phyloP scores from a whole-genome alignment of 306 rosid genomes.

The Vicia sativa region DNA sequence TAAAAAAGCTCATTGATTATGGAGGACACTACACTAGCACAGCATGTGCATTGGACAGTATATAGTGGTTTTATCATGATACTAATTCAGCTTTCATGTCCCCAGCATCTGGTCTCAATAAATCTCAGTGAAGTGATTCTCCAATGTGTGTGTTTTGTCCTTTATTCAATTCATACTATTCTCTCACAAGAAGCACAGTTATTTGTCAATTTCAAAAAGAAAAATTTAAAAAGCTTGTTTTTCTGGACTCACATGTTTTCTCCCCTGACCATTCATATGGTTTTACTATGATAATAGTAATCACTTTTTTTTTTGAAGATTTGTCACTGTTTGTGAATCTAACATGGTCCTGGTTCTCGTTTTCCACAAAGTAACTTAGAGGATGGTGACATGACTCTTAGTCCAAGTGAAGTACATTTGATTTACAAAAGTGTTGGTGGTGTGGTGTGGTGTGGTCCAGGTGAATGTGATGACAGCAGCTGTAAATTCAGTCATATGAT shows the following conservation, averaged over 20 bases:
- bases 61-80: slow-evolving; percentile 10
- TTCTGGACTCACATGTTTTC: slow-evolving; percentile 22
- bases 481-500: not conserved
- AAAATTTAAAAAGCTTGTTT: not conserved
- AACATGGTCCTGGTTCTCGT: slow-evolving; percentile 35
- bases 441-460: slow-evolving; percentile 17
- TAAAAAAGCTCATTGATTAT: not conserved
- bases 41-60: slow-evolving; percentile 41
- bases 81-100: slow-evolving; percentile 9
- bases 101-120: not conserved
- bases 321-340: slow-evolving; percentile 38
- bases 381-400: slow-evolving; percentile 41
- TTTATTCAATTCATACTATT: not conserved
- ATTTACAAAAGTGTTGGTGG: not conserved
- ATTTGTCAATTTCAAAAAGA: slow-evolving; percentile 4
- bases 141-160: not conserved
- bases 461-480: not conserved
- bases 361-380: slow-evolving; percentile 33
- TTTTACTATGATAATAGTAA: not conserved
- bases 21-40: slow-evolving; percentile 22
- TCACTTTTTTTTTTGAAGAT: slow-evolving; percentile 37
- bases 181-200: slow-evolving; percentile 14
- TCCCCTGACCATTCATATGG: slow-evolving; percentile 4
- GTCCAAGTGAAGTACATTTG: slow-evolving; percentile 23
- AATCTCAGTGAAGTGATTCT: not conserved